Evolutionary conservation across 2,329 filamentous ascomycete species (phyloP).

Genomic region (Penicillium polonicum): DNA sequence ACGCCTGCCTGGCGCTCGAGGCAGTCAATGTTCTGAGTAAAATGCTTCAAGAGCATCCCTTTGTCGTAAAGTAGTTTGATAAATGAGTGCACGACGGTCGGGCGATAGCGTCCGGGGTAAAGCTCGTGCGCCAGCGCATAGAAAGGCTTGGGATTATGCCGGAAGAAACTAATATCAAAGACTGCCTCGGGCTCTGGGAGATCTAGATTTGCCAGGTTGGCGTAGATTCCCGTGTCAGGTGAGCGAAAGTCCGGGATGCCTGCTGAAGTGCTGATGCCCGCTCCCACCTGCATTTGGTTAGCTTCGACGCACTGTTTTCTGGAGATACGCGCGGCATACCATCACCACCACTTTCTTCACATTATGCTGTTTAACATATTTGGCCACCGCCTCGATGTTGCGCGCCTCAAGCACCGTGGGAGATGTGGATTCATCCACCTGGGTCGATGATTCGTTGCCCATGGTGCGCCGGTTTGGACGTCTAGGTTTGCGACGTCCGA

Average conservation of each 20-base stretch:
- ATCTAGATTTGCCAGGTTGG: conserved; percentile 81
- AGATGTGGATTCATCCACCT: conserved; percentile 62
- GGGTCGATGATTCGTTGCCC: conserved; percentile 78
- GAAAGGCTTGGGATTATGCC: conserved; percentile 79
- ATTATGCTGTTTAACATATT: conserved; percentile 70
- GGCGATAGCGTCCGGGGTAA: conserved; percentile 83
- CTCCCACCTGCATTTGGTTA: conserved; percentile 61
- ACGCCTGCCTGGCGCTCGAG: conserved; percentile 86
- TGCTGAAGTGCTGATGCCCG: conserved; percentile 64
- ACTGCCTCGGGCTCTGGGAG: conserved; percentile 89
- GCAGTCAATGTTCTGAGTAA: conserved; percentile 98
- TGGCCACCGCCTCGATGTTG: conserved; percentile 71
- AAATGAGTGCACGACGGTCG: conserved; percentile 88
- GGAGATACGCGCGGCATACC: conserved; percentile 42
- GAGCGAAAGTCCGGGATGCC: conserved; percentile 91
- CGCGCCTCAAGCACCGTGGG: conserved; percentile 67
- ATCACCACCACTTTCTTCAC: conserved; percentile 77
- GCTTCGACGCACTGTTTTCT: not conserved
- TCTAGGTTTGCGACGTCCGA: conserved; percentile 26
- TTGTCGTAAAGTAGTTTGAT: conserved; percentile 78
- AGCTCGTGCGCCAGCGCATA: conserved; percentile 89
- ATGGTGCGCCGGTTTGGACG: conserved; percentile 50
- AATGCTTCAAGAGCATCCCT: conserved; percentile 75
- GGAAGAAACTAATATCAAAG: conserved; percentile 90
- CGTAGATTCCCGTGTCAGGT: conserved; percentile 88